Percentiles rank a stretch among this genome's conserved stretches.
These are phyloP conservation scores for Euclidium syriacum DNA, from an alignment of 345 rosid genomes.

Conservation along the genomic window DNA sequence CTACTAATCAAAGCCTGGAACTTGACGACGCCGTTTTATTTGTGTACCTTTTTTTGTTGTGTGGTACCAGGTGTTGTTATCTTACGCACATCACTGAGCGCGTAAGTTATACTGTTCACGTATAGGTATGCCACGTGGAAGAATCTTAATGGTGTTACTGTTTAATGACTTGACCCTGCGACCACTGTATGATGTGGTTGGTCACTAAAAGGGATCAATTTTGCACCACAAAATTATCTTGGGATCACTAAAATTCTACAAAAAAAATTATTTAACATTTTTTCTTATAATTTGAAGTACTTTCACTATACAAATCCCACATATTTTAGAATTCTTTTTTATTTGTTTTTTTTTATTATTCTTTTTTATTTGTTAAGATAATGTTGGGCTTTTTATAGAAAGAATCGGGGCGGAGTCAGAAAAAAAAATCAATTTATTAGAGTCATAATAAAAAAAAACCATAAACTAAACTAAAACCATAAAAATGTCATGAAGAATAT, in stretches of 20 bases:
- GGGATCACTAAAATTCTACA: not conserved
- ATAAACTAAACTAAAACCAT: no score
- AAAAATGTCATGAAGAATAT: no score
- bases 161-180: not conserved
- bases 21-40: slow-evolving; percentile 18
- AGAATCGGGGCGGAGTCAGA: no score
- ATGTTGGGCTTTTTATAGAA: slow-evolving; percentile 5
- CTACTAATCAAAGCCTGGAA: slow-evolving; percentile 11
- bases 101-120: slow-evolving; percentile 11
- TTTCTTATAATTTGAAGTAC: not conserved
- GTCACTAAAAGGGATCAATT: not conserved
- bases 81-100: slow-evolving; percentile 4
- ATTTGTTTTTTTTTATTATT: not conserved
- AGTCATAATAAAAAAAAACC: no score
- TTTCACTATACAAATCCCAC: not conserved
- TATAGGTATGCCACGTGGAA: slow-evolving; percentile 11
- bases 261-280: no score
- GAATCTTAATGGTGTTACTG: not conserved
- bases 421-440: no score
- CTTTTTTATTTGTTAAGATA: not conserved
- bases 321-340: not conserved
- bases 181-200: not conserved
- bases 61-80: slow-evolving; percentile 8
- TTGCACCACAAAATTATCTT: slow-evolving; percentile 8
- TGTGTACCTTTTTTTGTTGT: not conserved